Base-by-base conservation (phyloP, 345 rosid genomes). In the Psidium friedrichsthalianum region DNA sequence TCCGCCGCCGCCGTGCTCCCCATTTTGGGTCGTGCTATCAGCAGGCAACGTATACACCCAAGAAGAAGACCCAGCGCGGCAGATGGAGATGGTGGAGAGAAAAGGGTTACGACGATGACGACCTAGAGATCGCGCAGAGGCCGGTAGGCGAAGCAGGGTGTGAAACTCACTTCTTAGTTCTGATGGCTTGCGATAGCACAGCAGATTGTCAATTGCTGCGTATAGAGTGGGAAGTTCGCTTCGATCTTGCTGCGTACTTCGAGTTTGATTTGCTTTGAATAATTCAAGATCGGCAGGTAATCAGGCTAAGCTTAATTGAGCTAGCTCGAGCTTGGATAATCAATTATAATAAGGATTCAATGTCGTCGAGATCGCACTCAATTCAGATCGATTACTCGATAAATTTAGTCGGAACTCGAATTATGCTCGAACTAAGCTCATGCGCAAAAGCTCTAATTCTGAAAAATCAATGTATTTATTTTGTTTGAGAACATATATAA, bases 1-100 rank as follows among this genome's bases (percentile, higher is more conserved):
- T 94, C 96, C 58, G 91, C 83, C 82, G 52, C 92, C 25, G 52
- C 92, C 25, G 95, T 57, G 90, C 87, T 91, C 84, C 91, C 89
- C 90, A 91, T 88, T 69, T 69, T 6, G 25, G 13, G 22, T 69
- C 47, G 25, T 11, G 25, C 80, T 10, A 13, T 36, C 80, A 5
- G 80, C 13, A 9, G 27, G n/a, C 59, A 24, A 24, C 59, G 25
- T 56, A 24, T 56, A 15, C 12, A 24, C n/a, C 4, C 59, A 22
- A 10, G 10, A 2, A 18, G 47, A 69, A 69, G 80, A 20, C 80
- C 80, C 80, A 69, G n/a, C n/a, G n/a, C n/a, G n/a, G n/a, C n/a
- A n/a, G 80, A 69, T 18, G 25, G 80, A 69, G 80, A 36, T 69
- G 47, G 20, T 11, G 80, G 18, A 14, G 56, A 11, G n/a, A n/a